These are phyloP conservation scores for Blastobotrys persicus DNA, from an alignment of 1,139 yeast genomes.

Conservation along the genomic window DNA sequence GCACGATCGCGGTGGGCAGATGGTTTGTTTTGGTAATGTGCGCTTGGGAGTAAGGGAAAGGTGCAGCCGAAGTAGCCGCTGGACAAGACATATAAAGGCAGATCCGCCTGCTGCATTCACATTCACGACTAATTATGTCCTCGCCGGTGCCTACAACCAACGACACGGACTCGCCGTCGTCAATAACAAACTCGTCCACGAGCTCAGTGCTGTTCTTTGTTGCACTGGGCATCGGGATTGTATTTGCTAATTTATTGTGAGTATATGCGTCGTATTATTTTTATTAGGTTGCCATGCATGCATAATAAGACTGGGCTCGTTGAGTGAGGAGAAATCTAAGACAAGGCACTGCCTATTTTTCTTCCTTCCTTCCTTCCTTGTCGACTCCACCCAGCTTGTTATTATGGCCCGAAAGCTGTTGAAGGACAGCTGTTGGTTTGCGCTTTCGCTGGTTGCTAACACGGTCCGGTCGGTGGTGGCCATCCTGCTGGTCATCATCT, in stretches of 20 bases:
- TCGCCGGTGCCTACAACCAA: neutral
- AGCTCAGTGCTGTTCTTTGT: constrained; percentile 31
- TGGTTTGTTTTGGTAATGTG: too few relatives aligned
- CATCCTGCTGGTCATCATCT: constrained; percentile 23
- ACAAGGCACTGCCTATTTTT: neutral
- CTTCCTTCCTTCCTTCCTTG: neutral
- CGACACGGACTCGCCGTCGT: constrained; percentile 5
- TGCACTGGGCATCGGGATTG: constrained; percentile 38
- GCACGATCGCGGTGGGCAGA: too few relatives aligned
- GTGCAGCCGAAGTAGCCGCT: neutral
- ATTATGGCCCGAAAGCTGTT: neutral
- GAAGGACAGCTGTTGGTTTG: neutral
- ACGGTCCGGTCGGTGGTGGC: constrained; percentile 23
- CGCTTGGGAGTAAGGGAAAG: neutral
- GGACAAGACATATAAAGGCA: neutral
- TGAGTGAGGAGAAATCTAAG: constrained; percentile 1
- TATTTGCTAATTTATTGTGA: constrained; percentile 35
- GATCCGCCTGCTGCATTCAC: neutral
- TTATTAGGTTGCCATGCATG: constrained; percentile 3
- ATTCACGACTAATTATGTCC: neutral
- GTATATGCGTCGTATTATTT: too few relatives aligned
- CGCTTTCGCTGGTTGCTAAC: constrained; percentile 20
- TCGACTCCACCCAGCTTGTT: neutral
- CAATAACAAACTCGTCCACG: constrained; percentile 21
- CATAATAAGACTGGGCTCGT: neutral